A percentile compares a stretch with the other conserved stretches of the same genome.
Evolutionary conservation across 495 filamentous ascomycete genomes (phyloP).

Genomic region (Penicillium flavigenum): DNA sequence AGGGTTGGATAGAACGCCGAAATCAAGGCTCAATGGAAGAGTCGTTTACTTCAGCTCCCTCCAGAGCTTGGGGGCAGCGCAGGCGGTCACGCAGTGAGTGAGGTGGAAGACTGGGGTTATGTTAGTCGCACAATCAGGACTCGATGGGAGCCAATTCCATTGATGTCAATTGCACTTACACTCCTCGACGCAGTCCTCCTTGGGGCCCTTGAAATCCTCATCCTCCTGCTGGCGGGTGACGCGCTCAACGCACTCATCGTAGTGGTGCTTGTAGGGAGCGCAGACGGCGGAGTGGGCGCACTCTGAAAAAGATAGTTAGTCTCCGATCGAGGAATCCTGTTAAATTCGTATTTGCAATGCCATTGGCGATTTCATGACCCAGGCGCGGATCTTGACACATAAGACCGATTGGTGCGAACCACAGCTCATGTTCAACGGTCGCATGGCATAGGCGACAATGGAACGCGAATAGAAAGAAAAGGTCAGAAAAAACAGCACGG

Average conservation of each 20-base stretch:
- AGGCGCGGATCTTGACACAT: constrained; percentile 7
- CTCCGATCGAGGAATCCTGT: constrained; percentile 5
- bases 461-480: constrained; percentile 1
- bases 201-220: constrained; percentile 59
- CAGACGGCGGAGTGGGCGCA: constrained; percentile 84
- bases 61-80: constrained; percentile 95
- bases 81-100: constrained; percentile 84
- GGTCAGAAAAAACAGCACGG: constrained; percentile 1
- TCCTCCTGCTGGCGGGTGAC: constrained; percentile 72
- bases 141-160: not conserved
- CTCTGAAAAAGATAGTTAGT: constrained; percentile 55
- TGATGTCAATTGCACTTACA: constrained; percentile 61
- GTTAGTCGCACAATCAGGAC: constrained; percentile 11
- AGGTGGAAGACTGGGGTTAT: constrained; percentile 90
- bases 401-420: constrained; percentile 6
- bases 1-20: constrained; percentile 14
- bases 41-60: constrained; percentile 75
- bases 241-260: constrained; percentile 93
- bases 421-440: not conserved
- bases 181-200: constrained; percentile 98
- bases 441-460: constrained; percentile 2
- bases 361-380: constrained; percentile 17
- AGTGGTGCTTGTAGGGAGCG: constrained; percentile 90
- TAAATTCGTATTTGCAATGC: constrained; percentile 15
- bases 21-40: constrained; percentile 18